Conservation (phyloP, 1,284 basidiomycete species). For the Ustilago cynodontis region DNA sequence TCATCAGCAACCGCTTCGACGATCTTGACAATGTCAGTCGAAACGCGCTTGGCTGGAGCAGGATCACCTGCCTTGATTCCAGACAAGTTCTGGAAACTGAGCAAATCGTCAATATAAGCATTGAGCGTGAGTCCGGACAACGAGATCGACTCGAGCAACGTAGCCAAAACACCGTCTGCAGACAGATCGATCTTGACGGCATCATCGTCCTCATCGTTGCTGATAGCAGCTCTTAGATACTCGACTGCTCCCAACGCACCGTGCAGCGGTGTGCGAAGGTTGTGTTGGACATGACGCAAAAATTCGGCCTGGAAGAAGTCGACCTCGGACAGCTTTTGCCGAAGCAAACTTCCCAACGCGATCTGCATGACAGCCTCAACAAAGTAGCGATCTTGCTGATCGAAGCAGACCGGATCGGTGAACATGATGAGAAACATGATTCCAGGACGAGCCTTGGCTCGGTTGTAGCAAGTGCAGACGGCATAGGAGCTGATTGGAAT, state of each 20-base stretch:
- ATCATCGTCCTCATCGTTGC: slow-evolving; percentile 28
- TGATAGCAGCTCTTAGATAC: slow-evolving; percentile 45
- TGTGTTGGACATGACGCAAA: slow-evolving; percentile 56
- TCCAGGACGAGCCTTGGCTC: slow-evolving; percentile 34
- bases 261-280: slow-evolving; percentile 59
- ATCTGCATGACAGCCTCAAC: slow-evolving; percentile 36
- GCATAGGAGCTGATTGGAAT: slow-evolving; percentile 31
- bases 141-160: slow-evolving; percentile 53
- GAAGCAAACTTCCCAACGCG: slow-evolving; percentile 39
- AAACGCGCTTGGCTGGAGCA: slow-evolving; percentile 10
- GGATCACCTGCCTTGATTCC: slow-evolving; percentile 31
- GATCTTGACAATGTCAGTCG: slow-evolving; percentile 37
- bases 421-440: slow-evolving; percentile 55
- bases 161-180: slow-evolving; percentile 46
- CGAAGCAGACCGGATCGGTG: slow-evolving; percentile 22
- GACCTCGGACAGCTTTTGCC: slow-evolving; percentile 48
- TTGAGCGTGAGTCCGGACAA: slow-evolving; percentile 54
- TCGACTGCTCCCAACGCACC: slow-evolving; percentile 61
- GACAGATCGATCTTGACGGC: slow-evolving; percentile 44
- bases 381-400: slow-evolving; percentile 50
- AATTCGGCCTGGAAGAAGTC: slow-evolving; percentile 59
- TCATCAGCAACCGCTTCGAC: slow-evolving; percentile 55
- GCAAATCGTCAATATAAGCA: slow-evolving; percentile 60
- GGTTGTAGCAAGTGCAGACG: slow-evolving; percentile 40
- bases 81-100: slow-evolving; percentile 57